Percentiles rank a stretch among this genome's conserved stretches.
Evolutionary conservation across 345 rosid genomes (phyloP).

Genomic region (Lenwebbia sp.): DNA sequence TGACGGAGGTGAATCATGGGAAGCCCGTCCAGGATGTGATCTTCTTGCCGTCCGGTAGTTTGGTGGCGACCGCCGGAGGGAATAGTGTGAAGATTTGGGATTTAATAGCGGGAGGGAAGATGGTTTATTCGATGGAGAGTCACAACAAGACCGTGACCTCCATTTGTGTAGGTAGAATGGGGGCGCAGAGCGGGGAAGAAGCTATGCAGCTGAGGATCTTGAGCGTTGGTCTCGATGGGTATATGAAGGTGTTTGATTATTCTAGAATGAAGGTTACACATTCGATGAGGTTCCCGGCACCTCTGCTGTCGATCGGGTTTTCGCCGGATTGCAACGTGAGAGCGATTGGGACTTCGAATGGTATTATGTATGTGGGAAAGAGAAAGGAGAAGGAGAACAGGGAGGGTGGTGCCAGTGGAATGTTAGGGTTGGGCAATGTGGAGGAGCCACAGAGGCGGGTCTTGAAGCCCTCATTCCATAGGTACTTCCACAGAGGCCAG

Average conservation of each 20-base stretch:
- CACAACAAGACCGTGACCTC: slow-evolving; percentile 93
- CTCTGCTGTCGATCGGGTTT: slow-evolving; percentile 60
- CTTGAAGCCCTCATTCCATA: slow-evolving; percentile 43
- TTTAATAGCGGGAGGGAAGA: slow-evolving; percentile 68
- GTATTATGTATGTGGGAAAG: slow-evolving; percentile 61
- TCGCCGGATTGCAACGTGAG: slow-evolving; percentile 51
- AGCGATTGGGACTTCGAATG: slow-evolving; percentile 69
- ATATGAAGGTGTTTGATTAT: slow-evolving; percentile 88
- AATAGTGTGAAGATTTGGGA: slow-evolving; percentile 88
- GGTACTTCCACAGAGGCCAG: slow-evolving; percentile 86
- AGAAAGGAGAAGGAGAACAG: slow-evolving; percentile 44
- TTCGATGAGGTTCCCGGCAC: slow-evolving; percentile 87
- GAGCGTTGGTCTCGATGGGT: slow-evolving; percentile 85
- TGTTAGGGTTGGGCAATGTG: slow-evolving; percentile 26
- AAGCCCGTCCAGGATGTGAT: slow-evolving; percentile 81
- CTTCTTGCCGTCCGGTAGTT: slow-evolving; percentile 79
- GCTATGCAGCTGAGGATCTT: slow-evolving; percentile 42
- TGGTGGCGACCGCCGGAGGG: slow-evolving; percentile 80
- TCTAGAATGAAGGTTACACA: slow-evolving; percentile 64
- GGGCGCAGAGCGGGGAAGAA: slow-evolving; percentile 27
- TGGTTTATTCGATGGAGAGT: slow-evolving; percentile 80
- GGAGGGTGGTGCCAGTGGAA: slow-evolving; percentile 14
- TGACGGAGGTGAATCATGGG: slow-evolving; percentile 75
- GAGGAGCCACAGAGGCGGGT: slow-evolving; percentile 31
- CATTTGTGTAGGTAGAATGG: slow-evolving; percentile 45